phyloP scores from a whole-genome alignment of 1,284 basidiomycete genomes.

The Cystobasidium slooffiae region DNA sequence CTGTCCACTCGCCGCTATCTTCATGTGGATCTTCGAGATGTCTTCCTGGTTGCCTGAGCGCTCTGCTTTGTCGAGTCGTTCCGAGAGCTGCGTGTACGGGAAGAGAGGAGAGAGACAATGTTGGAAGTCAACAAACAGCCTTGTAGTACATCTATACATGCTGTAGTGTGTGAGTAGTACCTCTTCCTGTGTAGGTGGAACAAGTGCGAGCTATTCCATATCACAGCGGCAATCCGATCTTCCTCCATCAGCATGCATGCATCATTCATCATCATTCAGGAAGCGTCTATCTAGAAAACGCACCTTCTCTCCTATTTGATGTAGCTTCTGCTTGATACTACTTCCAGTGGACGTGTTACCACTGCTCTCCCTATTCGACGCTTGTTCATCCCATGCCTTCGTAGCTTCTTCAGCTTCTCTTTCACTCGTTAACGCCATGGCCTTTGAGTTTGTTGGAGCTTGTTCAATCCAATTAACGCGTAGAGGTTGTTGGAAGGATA shows the following conservation, averaged over 20 bases:
- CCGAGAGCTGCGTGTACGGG: constrained; percentile 14
- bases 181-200: constrained; percentile 41
- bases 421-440: too few species aligned
- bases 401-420: too few species aligned
- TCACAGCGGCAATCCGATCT: neutral
- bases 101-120: neutral
- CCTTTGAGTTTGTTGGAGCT: too few species aligned
- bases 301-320: constrained; percentile 44
- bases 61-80: constrained; percentile 29
- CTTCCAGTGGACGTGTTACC: constrained; percentile 9
- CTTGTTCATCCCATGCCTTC: neutral
- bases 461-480: too few species aligned
- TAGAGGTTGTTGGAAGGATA: too few species aligned
- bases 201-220: constrained; percentile 30
- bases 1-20: constrained; percentile 27
- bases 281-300: too few species aligned
- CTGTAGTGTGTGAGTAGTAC: neutral
- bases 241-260: neutral
- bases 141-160: neutral
- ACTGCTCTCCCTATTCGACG: neutral
- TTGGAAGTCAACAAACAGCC: neutral
- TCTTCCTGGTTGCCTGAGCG: constrained; percentile 30
- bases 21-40: constrained; percentile 30
- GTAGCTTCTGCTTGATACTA: constrained; percentile 41
- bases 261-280: neutral